Evolutionary conservation across 768 basidiomycete genomes (phyloP).

Genomic region (Hysterangium stoloniferum): DNA sequence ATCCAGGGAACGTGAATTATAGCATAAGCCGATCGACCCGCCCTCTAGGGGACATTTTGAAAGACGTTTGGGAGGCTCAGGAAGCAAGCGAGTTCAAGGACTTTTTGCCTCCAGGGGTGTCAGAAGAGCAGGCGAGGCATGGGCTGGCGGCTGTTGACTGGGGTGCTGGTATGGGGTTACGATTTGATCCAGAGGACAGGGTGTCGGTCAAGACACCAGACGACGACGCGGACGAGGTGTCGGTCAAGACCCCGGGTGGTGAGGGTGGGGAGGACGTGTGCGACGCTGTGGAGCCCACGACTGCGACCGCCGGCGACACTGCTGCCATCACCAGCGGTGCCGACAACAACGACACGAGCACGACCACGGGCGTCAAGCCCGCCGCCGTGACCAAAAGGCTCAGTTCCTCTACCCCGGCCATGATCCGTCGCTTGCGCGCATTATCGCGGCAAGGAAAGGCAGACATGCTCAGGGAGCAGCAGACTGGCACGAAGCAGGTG

Average conservation of each 20-base stretch:
- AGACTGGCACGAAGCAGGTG: not conserved
- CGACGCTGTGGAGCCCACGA: too few relatives aligned
- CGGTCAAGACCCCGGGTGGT: too few relatives aligned
- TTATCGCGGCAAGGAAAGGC: constrained; percentile 40
- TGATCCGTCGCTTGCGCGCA: too few relatives aligned
- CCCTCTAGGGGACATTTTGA: constrained; percentile 29
- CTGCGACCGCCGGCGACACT: too few relatives aligned
- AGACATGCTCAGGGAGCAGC: constrained; percentile 30
- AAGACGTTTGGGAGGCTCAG: constrained; percentile 26
- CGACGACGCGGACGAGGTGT: too few relatives aligned
- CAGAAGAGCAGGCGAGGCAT: constrained; percentile 19
- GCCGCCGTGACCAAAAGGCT: too few relatives aligned
- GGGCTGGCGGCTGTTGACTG: not conserved
- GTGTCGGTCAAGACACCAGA: not conserved
- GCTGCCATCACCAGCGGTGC: too few relatives aligned
- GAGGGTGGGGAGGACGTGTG: too few relatives aligned
- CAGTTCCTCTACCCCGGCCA: too few relatives aligned
- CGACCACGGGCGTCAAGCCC: too few relatives aligned
- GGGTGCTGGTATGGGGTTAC: not conserved
- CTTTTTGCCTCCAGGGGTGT: constrained; percentile 9
- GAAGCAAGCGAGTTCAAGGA: constrained; percentile 11
- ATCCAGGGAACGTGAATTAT: constrained; percentile 65
- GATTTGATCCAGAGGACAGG: not conserved
- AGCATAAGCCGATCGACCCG: constrained; percentile 35
- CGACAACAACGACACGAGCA: too few relatives aligned